Base-by-base conservation (phyloP, 805 yeast species). In the Debaryomyces tyrocola region DNA sequence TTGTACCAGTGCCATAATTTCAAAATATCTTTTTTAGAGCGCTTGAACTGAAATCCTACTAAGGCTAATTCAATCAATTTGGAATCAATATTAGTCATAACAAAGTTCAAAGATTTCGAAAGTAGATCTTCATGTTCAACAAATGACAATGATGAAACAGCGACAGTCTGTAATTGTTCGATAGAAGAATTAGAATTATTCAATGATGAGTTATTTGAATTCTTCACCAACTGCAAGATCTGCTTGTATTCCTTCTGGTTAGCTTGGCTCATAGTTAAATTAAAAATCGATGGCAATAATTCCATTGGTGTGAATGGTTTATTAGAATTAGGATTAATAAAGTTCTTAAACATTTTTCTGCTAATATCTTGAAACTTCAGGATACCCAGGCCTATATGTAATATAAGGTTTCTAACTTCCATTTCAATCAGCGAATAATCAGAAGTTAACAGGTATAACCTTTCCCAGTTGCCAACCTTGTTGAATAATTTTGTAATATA, bases 171-270 rank as follows among this genome's bases (percentile, higher is more conserved):
- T 21, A 84, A 60, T 14, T 78, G 79, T 10, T 58, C 53, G 2
- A 52, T 56, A 4, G 53, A 39, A 2, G 59, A 58, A 46, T 70
- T 62, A 4, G 78, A 59, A 49, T 75, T 68, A 9, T 64, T 65
- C 54, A 68, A 58, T 9, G 67, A 66, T 4, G 80, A 74, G 2
- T 72, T 71, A 37, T 74, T 69, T 6, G 83, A 70, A 46, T 74
- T 73, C 50, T 80, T 81, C 10, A 75, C 78, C 15, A 84, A 59
- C 28, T 79, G 80, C 29, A 77, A 63, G 5, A 83, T 64, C 53
- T 78, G 83, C 60, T 85, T 85, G 74, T 83, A 85, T 33, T 80
- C 83, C 52, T 79, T 77, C 42, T 64, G 62, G 33, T 66, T 65
- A 36, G 68, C 64, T 5, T 64, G 62, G 24, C 64, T 59, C 29